Conservation (phyloP, 768 basidiomycete genomes). For the Pisolithus orientalis region DNA sequence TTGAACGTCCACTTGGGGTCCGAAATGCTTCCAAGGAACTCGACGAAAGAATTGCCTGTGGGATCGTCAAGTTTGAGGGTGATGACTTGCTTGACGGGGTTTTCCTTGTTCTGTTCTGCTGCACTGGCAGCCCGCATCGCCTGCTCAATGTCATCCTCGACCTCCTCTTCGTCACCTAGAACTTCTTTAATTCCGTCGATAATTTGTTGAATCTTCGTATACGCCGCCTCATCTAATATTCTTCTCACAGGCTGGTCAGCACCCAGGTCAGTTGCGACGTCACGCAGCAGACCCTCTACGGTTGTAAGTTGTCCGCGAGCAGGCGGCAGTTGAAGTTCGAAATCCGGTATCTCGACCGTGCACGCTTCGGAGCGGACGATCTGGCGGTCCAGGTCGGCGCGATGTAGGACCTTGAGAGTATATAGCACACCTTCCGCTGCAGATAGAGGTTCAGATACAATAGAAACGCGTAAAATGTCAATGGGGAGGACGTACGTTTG, state of each 20-base stretch:
- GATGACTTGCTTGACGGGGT: slow-evolving; percentile 61
- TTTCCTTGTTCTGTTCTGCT: slow-evolving; percentile 30
- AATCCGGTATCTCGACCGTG: slow-evolving; percentile 79
- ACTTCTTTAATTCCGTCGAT: slow-evolving; percentile 60
- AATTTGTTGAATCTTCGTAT: slow-evolving; percentile 68
- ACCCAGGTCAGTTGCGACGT: slow-evolving; percentile 74
- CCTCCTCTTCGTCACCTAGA: slow-evolving; percentile 50
- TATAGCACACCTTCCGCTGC: slow-evolving; percentile 80
- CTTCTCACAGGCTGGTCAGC: slow-evolving; percentile 79
- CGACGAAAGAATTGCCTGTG: slow-evolving; percentile 93
- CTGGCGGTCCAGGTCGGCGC: slow-evolving; percentile 85
- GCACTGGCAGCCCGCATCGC: slow-evolving; percentile 22
- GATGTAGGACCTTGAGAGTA: slow-evolving; percentile 68
- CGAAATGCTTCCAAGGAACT: slow-evolving; percentile 77
- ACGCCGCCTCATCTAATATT: slow-evolving; percentile 67
- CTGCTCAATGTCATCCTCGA: slow-evolving; percentile 37
- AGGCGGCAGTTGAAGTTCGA: slow-evolving; percentile 85
- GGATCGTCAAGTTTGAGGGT: slow-evolving; percentile 89
- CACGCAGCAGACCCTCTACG: slow-evolving; percentile 84
- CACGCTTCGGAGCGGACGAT: slow-evolving; percentile 84
- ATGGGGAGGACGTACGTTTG: slow-evolving; percentile 51
- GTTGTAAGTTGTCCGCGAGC: slow-evolving; percentile 94
- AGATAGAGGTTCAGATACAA: background rate
- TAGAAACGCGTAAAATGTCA: background rate
- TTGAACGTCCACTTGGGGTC: slow-evolving; percentile 93